These are phyloP conservation scores for Globisporangium uncinulatum DNA, from an alignment of 352 stramenopile genomes.

Conservation along the genomic window DNA sequence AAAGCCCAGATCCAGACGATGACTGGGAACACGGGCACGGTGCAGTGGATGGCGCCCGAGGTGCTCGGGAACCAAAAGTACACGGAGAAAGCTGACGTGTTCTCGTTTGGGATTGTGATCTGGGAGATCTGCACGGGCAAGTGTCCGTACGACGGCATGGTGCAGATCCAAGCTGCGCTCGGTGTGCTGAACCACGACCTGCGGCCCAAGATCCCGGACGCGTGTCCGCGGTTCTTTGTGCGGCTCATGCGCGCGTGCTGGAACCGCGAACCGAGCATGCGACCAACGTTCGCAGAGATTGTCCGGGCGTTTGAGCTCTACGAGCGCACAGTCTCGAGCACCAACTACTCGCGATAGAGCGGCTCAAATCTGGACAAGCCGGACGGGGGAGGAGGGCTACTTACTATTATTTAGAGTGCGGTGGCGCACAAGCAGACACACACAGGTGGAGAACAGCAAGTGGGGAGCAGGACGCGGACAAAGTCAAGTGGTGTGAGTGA, in stretches of 20 bases:
- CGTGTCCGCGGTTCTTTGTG: slow-evolving; percentile 73
- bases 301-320: slow-evolving; percentile 48
- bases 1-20: slow-evolving; percentile 85
- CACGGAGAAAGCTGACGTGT: slow-evolving; percentile 86
- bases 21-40: slow-evolving; percentile 83
- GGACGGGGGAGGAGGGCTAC: background rate
- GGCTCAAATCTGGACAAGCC: background rate
- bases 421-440: too few species aligned
- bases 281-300: slow-evolving; percentile 76
- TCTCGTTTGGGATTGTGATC: slow-evolving; percentile 83
- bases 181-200: slow-evolving; percentile 86
- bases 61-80: slow-evolving; percentile 80
- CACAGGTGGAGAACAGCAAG: too few species aligned
- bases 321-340: slow-evolving; percentile 7
- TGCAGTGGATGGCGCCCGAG: slow-evolving; percentile 85
- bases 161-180: slow-evolving; percentile 85
- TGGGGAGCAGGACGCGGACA: too few species aligned
- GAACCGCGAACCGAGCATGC: slow-evolving; percentile 62
- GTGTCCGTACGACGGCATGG: slow-evolving; percentile 89
- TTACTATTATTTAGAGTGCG: background rate
- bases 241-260: slow-evolving; percentile 84
- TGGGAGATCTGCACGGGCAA: slow-evolving; percentile 87
- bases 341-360: slow-evolving; percentile 9
- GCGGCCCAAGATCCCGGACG: slow-evolving; percentile 66
- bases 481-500: too few species aligned